Evolutionary conservation across 768 basidiomycete genomes (phyloP), one percentile per base, ranked within the genome.

Genomic region (Boletus sensibilis): DNA sequence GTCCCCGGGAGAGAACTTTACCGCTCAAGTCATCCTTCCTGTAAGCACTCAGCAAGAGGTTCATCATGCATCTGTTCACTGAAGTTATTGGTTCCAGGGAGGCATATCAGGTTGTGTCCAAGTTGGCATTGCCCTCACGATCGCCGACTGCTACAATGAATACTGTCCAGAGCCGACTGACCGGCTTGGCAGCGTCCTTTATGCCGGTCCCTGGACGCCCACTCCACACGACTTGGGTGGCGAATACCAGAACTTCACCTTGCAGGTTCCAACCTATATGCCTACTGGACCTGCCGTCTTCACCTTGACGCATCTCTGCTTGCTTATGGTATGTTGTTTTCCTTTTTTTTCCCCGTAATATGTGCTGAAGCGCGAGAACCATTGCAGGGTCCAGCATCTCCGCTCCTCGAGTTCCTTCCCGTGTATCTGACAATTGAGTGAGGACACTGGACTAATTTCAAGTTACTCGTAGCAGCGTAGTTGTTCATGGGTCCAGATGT

Each of bases 41-140:
- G 70, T 71, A 42, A 51, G 68, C 31, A 6, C 40, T 21, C 27
- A 13, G 16, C 4, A 18, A 29, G 20, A 31, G 18, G 16, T 48
- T 10, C 12, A n/a, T 23, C 18, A 5, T 29, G 6, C 8, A 20
- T 11, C n/a, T 11, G 18, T 35, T 39, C 21, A 37, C 33, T 38
- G 14, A 50, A 16, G 14, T 33, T 6, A 9, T 11, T 16, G 1
- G 14, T 27, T 53, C 6, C n/a, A 72, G 70, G 20, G 0, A 29
- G 69, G 67, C 21, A 29, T 63, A 1, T 51, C 38, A 14, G 43
- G 41, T 7, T 63, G 63, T 43, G 58, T 57, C 46, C 68, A 72
- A 47, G 67, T 72, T n/a, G 69, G 70, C 37, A 72, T 71, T 18
- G 70, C 70, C 16, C 68, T 71, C 11, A 58, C 66, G 4, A 58